phyloP scores from a whole-genome alignment of 2,329 filamentous ascomycete species.

The Septoria linicola region DNA sequence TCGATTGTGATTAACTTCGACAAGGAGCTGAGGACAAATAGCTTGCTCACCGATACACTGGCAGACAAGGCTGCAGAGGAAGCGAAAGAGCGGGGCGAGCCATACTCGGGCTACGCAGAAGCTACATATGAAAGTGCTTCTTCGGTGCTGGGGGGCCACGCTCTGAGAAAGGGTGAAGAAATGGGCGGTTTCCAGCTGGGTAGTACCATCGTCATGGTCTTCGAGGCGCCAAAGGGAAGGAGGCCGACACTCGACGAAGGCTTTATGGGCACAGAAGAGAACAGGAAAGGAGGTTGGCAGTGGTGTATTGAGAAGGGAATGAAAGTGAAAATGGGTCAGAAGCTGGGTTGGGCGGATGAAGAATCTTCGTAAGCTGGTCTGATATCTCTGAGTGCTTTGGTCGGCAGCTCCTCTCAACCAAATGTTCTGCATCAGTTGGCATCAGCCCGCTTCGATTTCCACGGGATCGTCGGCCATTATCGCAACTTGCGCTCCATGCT shows the following conservation, averaged over 20 bases:
- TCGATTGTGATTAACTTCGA: conserved; percentile 98
- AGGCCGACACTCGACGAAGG: conserved; percentile 60
- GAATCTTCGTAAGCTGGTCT: not conserved
- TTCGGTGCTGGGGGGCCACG: conserved; percentile 74
- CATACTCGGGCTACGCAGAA: conserved; percentile 87
- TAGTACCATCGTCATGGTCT: conserved; percentile 91
- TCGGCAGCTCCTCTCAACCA: too few relatives aligned
- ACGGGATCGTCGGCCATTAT: too few relatives aligned
- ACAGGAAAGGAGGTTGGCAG: conserved; percentile 67
- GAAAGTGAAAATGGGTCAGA: conserved; percentile 84
- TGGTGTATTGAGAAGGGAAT: conserved; percentile 88
- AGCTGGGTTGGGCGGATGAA: conserved; percentile 68
- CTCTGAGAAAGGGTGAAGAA: conserved; percentile 83
- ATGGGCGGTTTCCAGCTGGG: conserved; percentile 98
- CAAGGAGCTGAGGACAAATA: conserved; percentile 88
- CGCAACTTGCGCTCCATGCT: too few relatives aligned
- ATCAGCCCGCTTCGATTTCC: too few relatives aligned
- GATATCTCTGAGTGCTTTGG: too few relatives aligned
- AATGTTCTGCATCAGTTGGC: too few relatives aligned
- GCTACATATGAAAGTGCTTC: conserved; percentile 83
- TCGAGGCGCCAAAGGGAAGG: conserved; percentile 77
- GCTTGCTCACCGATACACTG: conserved; percentile 84
- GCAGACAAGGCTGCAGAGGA: conserved; percentile 82
- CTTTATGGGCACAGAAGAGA: conserved; percentile 51
- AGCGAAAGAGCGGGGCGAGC: conserved; percentile 71